Base-by-base conservation (phyloP, 495 filamentous ascomycete species). In the Sporormia fimetaria region DNA sequence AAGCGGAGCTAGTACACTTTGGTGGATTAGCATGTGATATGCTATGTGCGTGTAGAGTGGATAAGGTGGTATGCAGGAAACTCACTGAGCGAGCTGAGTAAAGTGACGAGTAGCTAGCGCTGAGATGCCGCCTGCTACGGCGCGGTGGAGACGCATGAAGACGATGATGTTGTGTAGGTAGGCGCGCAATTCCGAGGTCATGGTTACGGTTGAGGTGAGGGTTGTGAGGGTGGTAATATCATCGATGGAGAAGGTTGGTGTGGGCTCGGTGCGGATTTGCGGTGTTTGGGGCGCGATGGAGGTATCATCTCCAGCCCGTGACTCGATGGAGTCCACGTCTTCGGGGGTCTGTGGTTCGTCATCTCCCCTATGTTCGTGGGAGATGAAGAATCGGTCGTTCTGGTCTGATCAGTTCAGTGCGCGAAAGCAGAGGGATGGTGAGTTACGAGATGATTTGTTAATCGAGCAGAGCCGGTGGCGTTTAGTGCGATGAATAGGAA, bases 321-420 rank as follows among this genome's bases (percentile, higher is more conserved):
- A 41, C 27, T 51, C 49, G 16, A 54, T 44, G 2, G 39, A 22
- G 24, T 53, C 68, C 60, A 58, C 63, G 15, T 79, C 75, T 48
- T 90, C 80, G 1, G 83, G 57, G 44, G 88, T 76, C 1, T 71
- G 66, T 40, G 81, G 80, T 0, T 78, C 83, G 57, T 87, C 76
- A 11, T 76, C 71, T 3, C 71, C 65, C 23, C 78, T 68, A 55
- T 98, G 87, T 61, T 76, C 83, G 60, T 95, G 86, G 0, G 85
- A 87, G 12, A 98, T 75, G 54, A 87, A 83, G 44, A 96, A 75
- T 49, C 82, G 74, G 40, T 95, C 87, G 55, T 81, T 84, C 66
- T 93, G 15, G 3, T 2, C 20, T 1, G 8, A 24, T 10, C 3
- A 26, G 21, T 20, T 49, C 27, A 57, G 32, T 0, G 18, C 57